Evolutionary conservation across 2,329 filamentous ascomycete genomes (phyloP).

Genomic region (Chaetothyriales sp.): DNA sequence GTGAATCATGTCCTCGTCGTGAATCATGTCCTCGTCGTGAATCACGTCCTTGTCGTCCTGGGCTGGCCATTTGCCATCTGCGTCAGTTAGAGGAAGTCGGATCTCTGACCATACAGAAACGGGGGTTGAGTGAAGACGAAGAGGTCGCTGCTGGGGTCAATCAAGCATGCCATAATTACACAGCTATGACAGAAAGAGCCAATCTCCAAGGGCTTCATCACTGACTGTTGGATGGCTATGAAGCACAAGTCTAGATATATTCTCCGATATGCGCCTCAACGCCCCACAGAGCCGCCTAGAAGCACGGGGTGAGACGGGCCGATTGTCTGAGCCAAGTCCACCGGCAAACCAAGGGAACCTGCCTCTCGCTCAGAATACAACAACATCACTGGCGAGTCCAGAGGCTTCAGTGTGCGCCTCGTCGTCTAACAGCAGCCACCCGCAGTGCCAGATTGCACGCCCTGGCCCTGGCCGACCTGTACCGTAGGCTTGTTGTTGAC

Average conservation of each 20-base stretch:
- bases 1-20: not conserved
- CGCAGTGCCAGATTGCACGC: conserved; percentile 74
- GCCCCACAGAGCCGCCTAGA: not conserved
- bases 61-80: too few relatives aligned
- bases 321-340: not conserved
- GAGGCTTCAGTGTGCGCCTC: not conserved
- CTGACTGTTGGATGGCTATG: not conserved
- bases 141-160: not conserved
- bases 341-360: not conserved
- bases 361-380: not conserved
- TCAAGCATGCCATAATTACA: not conserved
- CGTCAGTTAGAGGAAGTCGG: not conserved
- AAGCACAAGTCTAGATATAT: not conserved
- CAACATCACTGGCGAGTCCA: not conserved
- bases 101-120: not conserved
- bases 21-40: not conserved
- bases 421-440: conserved; percentile 73
- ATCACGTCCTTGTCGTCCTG: not conserved
- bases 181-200: not conserved
- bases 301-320: not conserved
- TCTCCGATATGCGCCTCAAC: not conserved
- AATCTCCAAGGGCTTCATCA: not conserved
- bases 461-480: conserved; percentile 87
- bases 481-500: conserved; percentile 97
- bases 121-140: not conserved